Percentiles rank a stretch among this genome's conserved stretches.
phyloP scores from a whole-genome alignment of 2,329 filamentous ascomycete species.

The Elsinoe perseae region DNA sequence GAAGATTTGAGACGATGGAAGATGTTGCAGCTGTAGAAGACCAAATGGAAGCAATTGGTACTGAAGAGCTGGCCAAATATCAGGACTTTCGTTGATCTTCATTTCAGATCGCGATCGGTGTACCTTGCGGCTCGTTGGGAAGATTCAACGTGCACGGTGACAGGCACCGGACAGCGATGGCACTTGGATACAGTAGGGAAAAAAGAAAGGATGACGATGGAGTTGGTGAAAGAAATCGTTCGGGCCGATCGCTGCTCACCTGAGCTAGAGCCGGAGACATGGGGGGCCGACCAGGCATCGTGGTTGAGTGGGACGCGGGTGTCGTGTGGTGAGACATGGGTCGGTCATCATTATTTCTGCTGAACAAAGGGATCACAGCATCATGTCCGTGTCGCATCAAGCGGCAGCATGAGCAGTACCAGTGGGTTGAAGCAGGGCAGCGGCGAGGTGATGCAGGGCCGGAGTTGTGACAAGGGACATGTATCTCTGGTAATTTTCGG shows the following conservation, averaged over 20 bases:
- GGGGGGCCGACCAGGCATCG: neutral
- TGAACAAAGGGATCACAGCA: neutral
- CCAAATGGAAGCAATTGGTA: neutral
- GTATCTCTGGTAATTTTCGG: neutral
- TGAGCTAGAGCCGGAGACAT: neutral
- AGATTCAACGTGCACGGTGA: conserved; percentile 10
- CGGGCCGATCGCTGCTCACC: neutral
- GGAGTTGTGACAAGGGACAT: conserved; percentile 6
- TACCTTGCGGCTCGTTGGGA: conserved; percentile 8
- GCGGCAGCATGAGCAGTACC: neutral
- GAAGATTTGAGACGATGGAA: neutral
- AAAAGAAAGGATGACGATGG: neutral
- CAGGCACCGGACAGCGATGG: conserved; percentile 9
- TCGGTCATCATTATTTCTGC: neutral
- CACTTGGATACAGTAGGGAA: neutral
- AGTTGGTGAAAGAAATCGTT: neutral
- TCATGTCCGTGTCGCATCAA: neutral
- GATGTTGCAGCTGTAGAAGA: neutral
- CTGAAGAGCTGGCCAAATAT: too few species aligned
- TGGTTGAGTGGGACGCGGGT: conserved; percentile 5
- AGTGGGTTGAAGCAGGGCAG: neutral
- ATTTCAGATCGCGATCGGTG: conserved; percentile 9
- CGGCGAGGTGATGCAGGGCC: neutral
- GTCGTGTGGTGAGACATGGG: conserved; percentile 1
- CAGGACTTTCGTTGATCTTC: neutral